Evolutionary conservation across 192 early-diverging fungal species (phyloP), one percentile per base, ranked within the genome.

Genomic region (Diversispora eburnea): DNA sequence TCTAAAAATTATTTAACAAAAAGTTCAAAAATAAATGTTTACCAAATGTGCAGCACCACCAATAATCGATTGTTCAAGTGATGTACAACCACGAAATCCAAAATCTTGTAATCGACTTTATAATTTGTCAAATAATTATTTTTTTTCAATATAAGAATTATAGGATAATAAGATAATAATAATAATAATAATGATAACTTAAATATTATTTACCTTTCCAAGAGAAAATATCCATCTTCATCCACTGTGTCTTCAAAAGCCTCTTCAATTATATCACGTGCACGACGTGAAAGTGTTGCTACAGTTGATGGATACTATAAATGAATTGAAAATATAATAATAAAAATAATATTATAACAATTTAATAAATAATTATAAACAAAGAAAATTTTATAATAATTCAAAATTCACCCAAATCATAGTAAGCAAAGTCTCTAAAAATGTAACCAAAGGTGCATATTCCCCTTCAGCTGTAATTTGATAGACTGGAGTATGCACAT

Each of bases 71-170:
- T 96, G 94, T 75, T 96, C 94, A 4, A 93, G 88, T 20, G 83
- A 87, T 0, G 94, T 92, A 84, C 88, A 94, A 3, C 86, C 94
- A 48, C 94, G 92, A 79, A 96, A 96, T n/a, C 94, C 94, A 81
- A 94, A 96, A 77, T 96, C 94, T 64, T 96, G 92, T 64, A 96
- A 80, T 15, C 91, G 86, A 65, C 88, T 71, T 22, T 85, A 33
- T 63, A 66, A 22, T 62, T 41, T 54, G 48, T 13, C 20, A 19
- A 42, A 25, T 15, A 39, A n/a, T 25, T 8, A 61, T 9, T 17
- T 41, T 58, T 19, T 8, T 60, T 5, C 42, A 12, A 20, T 51
- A 8, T 7, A 20, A 15, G 4, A 55, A 8, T 5, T 68, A 17
- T 25, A 49, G 10, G 17, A 41, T 10, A 55, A 41, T 42, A 5